Evolutionary conservation across 2,329 filamentous ascomycete genomes (phyloP), one percentile per base, ranked within the genome.

Genomic region (Geoglossum cookeanum): DNA sequence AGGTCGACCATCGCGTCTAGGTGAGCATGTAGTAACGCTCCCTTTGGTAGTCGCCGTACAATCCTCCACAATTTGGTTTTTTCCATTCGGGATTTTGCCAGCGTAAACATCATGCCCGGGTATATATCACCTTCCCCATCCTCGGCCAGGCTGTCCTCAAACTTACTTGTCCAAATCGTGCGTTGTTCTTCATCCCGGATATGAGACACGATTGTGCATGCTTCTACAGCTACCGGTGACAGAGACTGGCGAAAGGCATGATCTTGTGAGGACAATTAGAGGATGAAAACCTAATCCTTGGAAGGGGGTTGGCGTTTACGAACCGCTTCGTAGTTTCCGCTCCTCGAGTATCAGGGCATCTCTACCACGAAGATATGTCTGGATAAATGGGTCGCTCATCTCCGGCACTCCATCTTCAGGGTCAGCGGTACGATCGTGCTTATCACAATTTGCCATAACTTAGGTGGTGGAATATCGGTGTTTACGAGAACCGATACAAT

Each of bases 81-180:
- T 69, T 94, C 87, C 80, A 95, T 94, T 42, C 81, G 80, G n/a
- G 82, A 78, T 69, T 89, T 91, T 63, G 88, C 88, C 39, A 91
- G 76, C 39, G 79, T 83, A 70, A 95, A 96, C 85, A 94, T 92
- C 84, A 95, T 94, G 9, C 90, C 90, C 0, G 88, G 88, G 66
- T 85, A 87, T 55, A 91, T 73, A 62, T 81, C 79, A 60, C 80
- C 77, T 63, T 80, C 75, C 30, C 72, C 72, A 58, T 79, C 71
- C 61, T 78, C 77, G 3, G 83, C 81, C 2, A 88, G 72, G 49
- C 75, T 75, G 65, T 90, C 82, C 64, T 91, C 85, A 55, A 85
- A 79, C 51, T 80, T 77, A 35, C 78, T 74, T 8, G 83, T 88
- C 90, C 89, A 95, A 59, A 91, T 73, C 2, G 80, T 83, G 56